Base-by-base conservation (phyloP, 208 protist genomes). In the Leishmania lainsoni region DNA sequence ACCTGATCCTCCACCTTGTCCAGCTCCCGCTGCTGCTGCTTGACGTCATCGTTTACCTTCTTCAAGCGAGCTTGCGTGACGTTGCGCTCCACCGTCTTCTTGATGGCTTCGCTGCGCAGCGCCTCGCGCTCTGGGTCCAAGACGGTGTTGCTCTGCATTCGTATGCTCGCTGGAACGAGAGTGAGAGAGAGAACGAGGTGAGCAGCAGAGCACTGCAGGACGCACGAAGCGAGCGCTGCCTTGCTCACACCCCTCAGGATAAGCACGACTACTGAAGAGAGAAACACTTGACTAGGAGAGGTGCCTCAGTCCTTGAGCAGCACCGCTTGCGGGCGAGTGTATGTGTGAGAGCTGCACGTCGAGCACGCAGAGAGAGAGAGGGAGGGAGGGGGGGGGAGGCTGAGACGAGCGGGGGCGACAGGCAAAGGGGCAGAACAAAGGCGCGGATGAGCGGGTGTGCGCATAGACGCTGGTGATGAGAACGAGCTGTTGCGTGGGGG, bases 1-100 rank as follows among this genome's bases (percentile, higher is more conserved):
- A 99, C 92, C 82, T 99, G 94, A 81, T 99, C 98, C 86, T 99
- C 98, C 16, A 98, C 94, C 79, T 98, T 99, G 45, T 99, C 92
- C 81, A 98, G 98, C 48, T 98, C 91, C 22, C 94, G 90, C 76
- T 99, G 93, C 79, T 99, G 86, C 65, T 61, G 76, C 45, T 87
- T 83, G 29, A 97, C 78, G 29, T 93, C 85, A 29, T 79, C 71
- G 74, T 86, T 77, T 0, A 90, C 52, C 29, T 83, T 80, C 39
- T 86, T 85, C n/a, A 98, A 56, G 26, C 89, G 88, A 45, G 88
- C 86, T 66, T 92, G 86, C 32, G 91, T 75, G 16, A 83, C 83
- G 75, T 97, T 94, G 32, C 92, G 90, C 75, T 90, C 83, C 29
- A 83, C 68, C 0, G 87, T 92, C 61, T 91, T 90, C 58, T 89